Evolutionary conservation across 148 eudicot genomes (phyloP), one percentile per base, ranked within the genome.

Genomic region (Beta vulgaris): DNA sequence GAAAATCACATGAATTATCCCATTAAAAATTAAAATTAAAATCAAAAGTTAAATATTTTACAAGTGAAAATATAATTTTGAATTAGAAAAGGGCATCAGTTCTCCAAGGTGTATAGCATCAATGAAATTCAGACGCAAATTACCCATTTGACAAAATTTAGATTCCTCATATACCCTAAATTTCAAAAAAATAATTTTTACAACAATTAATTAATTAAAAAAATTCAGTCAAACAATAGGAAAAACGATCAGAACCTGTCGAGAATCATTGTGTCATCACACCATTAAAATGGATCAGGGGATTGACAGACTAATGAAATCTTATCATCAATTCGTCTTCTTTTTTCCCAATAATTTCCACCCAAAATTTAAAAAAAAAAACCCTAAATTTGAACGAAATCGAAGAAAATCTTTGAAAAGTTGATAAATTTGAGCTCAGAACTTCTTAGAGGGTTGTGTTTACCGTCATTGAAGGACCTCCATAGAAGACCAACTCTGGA

Each of bases 71-170:
- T 23, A 19, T 51, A 19, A 21, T 19, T 48, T 48, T n/a, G n/a
- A n/a, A n/a, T n/a, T 3, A 3, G 25, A 34, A 42, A 57, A 54
- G 68, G 84, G 87, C 84, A 88, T 92, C 95, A 92, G 95, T 80
- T 92, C 97, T 92, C 91, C 90, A 92, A 92, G 97, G 93, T 92
- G 93, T 64, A 25, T 65, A 79, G 78, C 95, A 90, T 88, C 95
- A 92, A 76, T 21, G 70, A 69, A 34, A 80, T 78, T 92, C 96
- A 92, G 97, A 81, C 86, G 93, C 93, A 92, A 92, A 92, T 87
- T 88, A 92, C 95, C 97, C 93, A 92, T 90, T 87, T 77, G 82
- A 65, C 69, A 28, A 34, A 57, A n/a, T n/a, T 71, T 40, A 84
- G 84, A 82, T 88, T 88, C 96, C 85, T 92, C 97, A 78, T 65